Conservation (phyloP, 2,329 filamentous ascomycete species). For the Verticillium albo-atrum region DNA sequence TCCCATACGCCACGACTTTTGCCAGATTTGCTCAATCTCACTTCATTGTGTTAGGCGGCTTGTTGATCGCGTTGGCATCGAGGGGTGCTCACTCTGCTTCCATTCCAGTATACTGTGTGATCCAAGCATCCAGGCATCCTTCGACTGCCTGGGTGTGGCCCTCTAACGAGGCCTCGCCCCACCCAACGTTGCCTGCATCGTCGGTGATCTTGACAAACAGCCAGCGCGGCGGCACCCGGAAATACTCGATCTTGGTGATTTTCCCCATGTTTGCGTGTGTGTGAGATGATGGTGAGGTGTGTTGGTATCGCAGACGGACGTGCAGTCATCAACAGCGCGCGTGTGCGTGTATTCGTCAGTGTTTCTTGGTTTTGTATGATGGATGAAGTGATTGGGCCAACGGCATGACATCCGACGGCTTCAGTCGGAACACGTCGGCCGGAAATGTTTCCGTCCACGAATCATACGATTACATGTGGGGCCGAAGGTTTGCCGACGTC, state of each 20-base stretch:
- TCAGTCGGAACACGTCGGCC: neutral
- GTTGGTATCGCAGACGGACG: neutral
- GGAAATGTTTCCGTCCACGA: constrained; percentile 1
- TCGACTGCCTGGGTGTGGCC: constrained; percentile 72
- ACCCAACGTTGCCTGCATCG: constrained; percentile 58
- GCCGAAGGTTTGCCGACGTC: neutral
- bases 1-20: constrained; percentile 62
- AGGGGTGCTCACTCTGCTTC: constrained; percentile 60
- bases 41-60: constrained; percentile 27
- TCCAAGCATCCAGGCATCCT: constrained; percentile 66
- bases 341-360: neutral
- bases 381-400: neutral
- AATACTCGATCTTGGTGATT: constrained; percentile 66
- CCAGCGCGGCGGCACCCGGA: constrained; percentile 71
- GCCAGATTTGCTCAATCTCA: constrained; percentile 80
- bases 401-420: neutral
- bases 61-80: no score
- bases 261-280: constrained; percentile 47
- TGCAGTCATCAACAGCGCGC: neutral
- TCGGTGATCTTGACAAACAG: constrained; percentile 74
- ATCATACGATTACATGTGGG: neutral
- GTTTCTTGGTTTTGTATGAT: neutral
- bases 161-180: constrained; percentile 72
- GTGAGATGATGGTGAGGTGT: constrained; percentile 31
- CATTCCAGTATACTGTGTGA: constrained; percentile 55